These are phyloP conservation scores for Chionographis japonica DNA, from an alignment of 106 monocot genomes.

Conservation along the genomic window DNA sequence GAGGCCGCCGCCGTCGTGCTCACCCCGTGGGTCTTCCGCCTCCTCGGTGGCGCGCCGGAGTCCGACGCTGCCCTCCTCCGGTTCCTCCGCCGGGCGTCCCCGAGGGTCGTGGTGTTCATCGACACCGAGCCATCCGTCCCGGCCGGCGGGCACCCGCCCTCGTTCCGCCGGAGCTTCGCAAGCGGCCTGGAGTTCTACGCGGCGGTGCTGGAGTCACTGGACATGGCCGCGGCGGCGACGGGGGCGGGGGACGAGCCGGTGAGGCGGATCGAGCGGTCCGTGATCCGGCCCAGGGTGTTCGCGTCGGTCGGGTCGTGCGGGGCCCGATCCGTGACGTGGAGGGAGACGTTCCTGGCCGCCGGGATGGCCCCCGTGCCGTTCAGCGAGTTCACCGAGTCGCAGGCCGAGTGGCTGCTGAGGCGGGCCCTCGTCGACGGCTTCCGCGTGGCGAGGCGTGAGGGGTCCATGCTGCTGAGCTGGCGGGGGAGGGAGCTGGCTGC, in stretches of 20 bases:
- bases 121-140: slow-evolving; percentile 29
- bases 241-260: slow-evolving; percentile 31
- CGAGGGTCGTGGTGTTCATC: slow-evolving; percentile 41
- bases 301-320: slow-evolving; percentile 22
- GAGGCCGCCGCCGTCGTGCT: slow-evolving; percentile 48
- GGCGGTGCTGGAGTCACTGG: slow-evolving; percentile 35
- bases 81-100: slow-evolving; percentile 34
- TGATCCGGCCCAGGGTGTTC: slow-evolving; percentile 36
- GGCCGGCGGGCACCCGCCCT: neutral
- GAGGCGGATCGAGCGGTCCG: slow-evolving; percentile 27
- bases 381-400: slow-evolving; percentile 65
- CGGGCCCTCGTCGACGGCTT: slow-evolving; percentile 46
- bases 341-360: slow-evolving; percentile 28
- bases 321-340: slow-evolving; percentile 17
- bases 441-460: slow-evolving; percentile 54
- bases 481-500: slow-evolving; percentile 49
- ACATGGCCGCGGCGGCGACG: slow-evolving; percentile 28
- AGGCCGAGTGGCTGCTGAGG: slow-evolving; percentile 63
- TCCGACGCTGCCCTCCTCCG: slow-evolving; percentile 25
- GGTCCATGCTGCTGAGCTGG: slow-evolving; percentile 60
- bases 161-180: slow-evolving; percentile 34
- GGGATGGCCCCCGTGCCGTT: slow-evolving; percentile 34
- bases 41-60: slow-evolving; percentile 24
- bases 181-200: slow-evolving; percentile 44
- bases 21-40: slow-evolving; percentile 31